Evolutionary conservation across 371 early-diverging fungal species (phyloP).

Genomic region (Mycotypha africana): DNA sequence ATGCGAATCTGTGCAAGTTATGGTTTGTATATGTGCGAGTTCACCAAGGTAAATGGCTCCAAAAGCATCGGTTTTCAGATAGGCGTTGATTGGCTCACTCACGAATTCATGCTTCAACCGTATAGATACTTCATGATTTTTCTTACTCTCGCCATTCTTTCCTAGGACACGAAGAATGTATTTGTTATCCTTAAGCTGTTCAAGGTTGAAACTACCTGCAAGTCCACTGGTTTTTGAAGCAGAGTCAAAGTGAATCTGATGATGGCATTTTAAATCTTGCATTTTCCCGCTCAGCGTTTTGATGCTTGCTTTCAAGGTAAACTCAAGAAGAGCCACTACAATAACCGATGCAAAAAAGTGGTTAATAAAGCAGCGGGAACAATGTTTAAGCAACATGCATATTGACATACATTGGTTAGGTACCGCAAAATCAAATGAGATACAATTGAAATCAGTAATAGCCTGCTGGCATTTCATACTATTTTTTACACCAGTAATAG

Average conservation of each 20-base stretch:
- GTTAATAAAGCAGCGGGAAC: neutral
- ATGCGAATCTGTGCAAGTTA: too few species aligned
- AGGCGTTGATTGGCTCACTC: neutral
- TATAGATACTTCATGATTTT: constrained; percentile 24
- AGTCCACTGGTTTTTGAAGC: neutral
- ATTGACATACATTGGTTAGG: constrained; percentile 26
- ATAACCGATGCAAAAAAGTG: too few species aligned
- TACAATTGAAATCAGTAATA: constrained; percentile 4
- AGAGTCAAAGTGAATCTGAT: neutral
- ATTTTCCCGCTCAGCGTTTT: constrained; percentile 7
- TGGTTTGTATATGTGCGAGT: too few species aligned
- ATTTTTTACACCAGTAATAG: constrained; percentile 20
- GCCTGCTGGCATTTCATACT: constrained; percentile 20
- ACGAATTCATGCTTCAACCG: constrained; percentile 26
- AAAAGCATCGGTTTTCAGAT: constrained; percentile 33
- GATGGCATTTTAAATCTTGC: neutral
- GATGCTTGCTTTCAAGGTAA: constrained; percentile 30
- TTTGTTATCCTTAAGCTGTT: constrained; percentile 4
- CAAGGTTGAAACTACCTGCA: constrained; percentile 5
- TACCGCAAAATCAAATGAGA: constrained; percentile 23
- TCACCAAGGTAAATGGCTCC: constrained; percentile 44
- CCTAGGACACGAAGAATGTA: constrained; percentile 39
- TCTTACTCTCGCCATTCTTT: constrained; percentile 49
- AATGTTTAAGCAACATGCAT: neutral
- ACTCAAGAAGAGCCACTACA: constrained; percentile 13